Percentiles rank a stretch among this genome's conserved stretches.
These are phyloP conservation scores for Scalesia atractyloides DNA, from an alignment of 129 eudicot species.

Conservation along the genomic window DNA sequence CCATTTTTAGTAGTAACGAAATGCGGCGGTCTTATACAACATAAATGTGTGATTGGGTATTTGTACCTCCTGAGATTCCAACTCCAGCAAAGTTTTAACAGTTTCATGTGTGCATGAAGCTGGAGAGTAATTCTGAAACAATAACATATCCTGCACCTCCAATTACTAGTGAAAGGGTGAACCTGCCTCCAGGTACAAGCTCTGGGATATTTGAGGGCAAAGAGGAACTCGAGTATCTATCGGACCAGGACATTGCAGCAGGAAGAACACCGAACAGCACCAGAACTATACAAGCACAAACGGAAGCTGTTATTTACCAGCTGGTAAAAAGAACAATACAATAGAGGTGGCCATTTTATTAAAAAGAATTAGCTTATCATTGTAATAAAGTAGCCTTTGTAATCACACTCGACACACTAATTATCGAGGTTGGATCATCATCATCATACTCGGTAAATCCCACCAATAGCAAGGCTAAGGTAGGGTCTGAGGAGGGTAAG, in stretches of 20 bases:
- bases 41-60: conserved; percentile 1
- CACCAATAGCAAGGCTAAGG: no score
- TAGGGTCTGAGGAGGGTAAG: no score
- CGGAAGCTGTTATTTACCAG: background rate
- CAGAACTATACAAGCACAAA: conserved; percentile 51
- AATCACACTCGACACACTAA: no score
- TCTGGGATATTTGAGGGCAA: conserved; percentile 42
- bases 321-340: no score
- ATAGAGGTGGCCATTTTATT: background rate
- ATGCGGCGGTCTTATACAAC: background rate
- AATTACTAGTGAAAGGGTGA: conserved; percentile 78
- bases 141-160: conserved; percentile 79
- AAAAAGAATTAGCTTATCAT: no score
- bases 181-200: conserved; percentile 87
- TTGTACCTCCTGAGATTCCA: background rate
- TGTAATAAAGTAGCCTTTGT: no score
- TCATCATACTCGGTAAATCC: no score
- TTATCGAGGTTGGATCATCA: background rate
- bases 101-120: conserved; percentile 47
- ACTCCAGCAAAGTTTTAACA: background rate
- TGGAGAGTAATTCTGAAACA: conserved; percentile 61
- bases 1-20: background rate
- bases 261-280: conserved; percentile 96
- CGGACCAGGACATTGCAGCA: conserved; percentile 96
- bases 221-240: conserved; percentile 57